Evolutionary conservation across 2,329 filamentous ascomycete genomes (phyloP).

Genomic region (Hortaea werneckii): DNA sequence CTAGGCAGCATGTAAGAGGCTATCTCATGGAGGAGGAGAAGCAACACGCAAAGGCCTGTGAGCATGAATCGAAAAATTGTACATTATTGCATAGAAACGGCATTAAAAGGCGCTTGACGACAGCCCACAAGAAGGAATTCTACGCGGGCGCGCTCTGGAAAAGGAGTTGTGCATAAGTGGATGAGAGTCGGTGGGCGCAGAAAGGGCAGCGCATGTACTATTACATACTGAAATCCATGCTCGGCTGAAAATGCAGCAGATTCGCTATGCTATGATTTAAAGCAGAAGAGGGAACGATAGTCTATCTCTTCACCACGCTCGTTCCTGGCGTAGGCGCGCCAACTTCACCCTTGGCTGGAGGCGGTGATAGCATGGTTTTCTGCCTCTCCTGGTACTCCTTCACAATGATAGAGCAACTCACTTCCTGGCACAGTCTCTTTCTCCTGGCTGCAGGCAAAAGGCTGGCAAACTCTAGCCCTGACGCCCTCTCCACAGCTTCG

Average conservation of each 20-base stretch:
- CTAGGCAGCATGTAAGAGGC: neutral
- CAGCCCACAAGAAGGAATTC: no score
- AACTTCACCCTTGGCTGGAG: conserved; percentile 14
- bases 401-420: conserved; percentile 73
- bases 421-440: conserved; percentile 74
- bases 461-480: conserved; percentile 79
- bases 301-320: neutral
- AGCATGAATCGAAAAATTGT: neutral
- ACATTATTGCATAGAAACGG: no score
- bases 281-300: no score
- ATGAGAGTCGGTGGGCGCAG: neutral
- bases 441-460: conserved; percentile 65
- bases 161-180: no score
- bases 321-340: neutral
- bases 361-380: conserved; percentile 30
- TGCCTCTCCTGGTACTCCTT: conserved; percentile 63
- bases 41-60: neutral
- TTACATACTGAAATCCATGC: neutral
- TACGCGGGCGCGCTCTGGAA: no score
- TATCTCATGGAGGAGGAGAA: neutral
- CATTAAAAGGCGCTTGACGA: no score
- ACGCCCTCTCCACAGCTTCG: conserved; percentile 84
- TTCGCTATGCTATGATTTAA: neutral
- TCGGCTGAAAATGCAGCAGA: neutral
- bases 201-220: neutral